A percentile compares a stretch with the other conserved stretches of the same genome.
Evolutionary conservation across 176 grass and related monocot species (phyloP).

Genomic region (Oropetium thomaeum): DNA sequence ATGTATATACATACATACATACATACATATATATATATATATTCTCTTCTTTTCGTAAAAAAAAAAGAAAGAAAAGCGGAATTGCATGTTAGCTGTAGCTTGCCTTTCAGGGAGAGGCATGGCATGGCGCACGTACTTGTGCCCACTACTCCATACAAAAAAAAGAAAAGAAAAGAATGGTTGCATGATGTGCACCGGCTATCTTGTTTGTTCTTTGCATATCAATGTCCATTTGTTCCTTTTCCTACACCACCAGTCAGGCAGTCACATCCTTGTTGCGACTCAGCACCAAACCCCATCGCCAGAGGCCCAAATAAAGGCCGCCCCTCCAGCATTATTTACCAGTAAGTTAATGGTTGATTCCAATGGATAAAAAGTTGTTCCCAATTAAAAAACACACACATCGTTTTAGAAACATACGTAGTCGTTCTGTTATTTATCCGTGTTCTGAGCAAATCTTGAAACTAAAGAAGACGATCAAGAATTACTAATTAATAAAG

Average conservation of each 20-base stretch:
- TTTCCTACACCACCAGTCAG: not conserved
- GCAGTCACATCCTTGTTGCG: not conserved
- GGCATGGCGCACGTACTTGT: not conserved
- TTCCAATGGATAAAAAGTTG: not conserved
- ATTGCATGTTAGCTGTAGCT: not conserved
- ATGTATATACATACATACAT: too few relatives aligned
- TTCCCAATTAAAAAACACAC: not conserved
- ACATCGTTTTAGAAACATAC: not conserved
- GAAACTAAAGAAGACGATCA: not conserved
- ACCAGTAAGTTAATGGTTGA: not conserved
- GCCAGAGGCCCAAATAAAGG: too few relatives aligned
- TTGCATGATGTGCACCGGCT: not conserved
- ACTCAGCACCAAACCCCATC: not conserved
- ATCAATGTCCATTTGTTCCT: conserved; percentile 12
- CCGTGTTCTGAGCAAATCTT: not conserved
- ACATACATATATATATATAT: not conserved
- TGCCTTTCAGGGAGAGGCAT: not conserved
- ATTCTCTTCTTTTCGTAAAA: too few relatives aligned
- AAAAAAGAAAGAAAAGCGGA: too few relatives aligned
- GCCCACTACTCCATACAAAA: not conserved
- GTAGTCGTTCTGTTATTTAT: not conserved
- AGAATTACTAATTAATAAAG: too few relatives aligned
- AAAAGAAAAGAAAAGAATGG: too few relatives aligned
- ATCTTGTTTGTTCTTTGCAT: not conserved
- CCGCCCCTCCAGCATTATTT: not conserved